Evolutionary conservation across 345 rosid genomes (phyloP), one percentile per base, ranked within the genome.

Genomic region (Euphorbia tirucalli): DNA sequence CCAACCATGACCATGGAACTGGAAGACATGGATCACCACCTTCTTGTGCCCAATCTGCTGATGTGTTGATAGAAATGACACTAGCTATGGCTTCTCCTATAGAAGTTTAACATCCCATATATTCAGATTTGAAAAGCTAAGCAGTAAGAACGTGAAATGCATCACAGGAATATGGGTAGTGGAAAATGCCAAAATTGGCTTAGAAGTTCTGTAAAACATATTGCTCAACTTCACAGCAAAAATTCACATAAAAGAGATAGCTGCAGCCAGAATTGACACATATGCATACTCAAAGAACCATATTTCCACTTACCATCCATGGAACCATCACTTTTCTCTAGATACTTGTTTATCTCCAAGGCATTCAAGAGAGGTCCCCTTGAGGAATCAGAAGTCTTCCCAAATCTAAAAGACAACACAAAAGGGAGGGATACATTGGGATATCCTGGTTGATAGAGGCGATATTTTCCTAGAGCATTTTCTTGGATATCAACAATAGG

Each of bases 21-120:
- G 99, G 98, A 60, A 83, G 83, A 83, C 98, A 95, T 0, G 99
- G 98, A 62, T 95, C 98, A 25, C 98, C 98, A 11, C 97, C 98
- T 87, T 96, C 99, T 75, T 84, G 89, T 55, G 89, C 93, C 99
- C 99, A 93, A 24, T 80, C 84, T 50, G 87, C 86, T 14, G 94
- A 76, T 56, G 87, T 56, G 78, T 88, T 83, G 30, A 75, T 83
- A 41, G 85, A 72, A 68, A 81, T 74, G 71, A 90, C 75, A 78
- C 82, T 79, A 43, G 85, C 82, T 69, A 95, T 85, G 63, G 73
- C 79, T 50, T 75, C 79, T 35, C 87, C 99, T 95, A 87, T 88
- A 88, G 68, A 24, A 77, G 73, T 62, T 25, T 43, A 69, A 37
- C 3, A 63, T 74, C 73, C 76, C 61, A 55, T 43, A 43, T 50